A percentile compares a stretch with the other conserved stretches of the same genome.
These are phyloP conservation scores for Magnaporthales sp. DNA, from an alignment of 2,329 filamentous ascomycete species.

Conservation along the genomic window DNA sequence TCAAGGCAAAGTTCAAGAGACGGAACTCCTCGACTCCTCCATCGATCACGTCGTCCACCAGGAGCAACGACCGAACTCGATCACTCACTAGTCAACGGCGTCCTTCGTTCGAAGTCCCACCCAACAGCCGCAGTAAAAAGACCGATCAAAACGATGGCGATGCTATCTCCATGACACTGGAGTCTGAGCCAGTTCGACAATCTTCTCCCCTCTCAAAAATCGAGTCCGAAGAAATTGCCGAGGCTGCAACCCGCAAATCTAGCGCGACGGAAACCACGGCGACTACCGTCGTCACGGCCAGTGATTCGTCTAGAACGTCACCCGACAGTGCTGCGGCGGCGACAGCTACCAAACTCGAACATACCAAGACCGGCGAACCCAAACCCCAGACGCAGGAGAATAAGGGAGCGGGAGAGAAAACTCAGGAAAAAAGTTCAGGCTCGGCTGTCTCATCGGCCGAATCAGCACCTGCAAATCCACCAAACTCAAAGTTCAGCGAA, in stretches of 20 bases:
- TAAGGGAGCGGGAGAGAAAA: background rate
- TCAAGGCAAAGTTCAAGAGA: constrained; percentile 5
- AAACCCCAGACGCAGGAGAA: background rate
- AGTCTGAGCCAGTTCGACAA: background rate
- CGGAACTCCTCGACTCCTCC: constrained; percentile 1
- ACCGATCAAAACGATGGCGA: background rate
- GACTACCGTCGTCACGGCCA: background rate
- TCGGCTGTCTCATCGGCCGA: background rate
- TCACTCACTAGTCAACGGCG: constrained; percentile 1
- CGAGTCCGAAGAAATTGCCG: background rate
- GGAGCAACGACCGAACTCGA: background rate
- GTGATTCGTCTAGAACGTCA: background rate
- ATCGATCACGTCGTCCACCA: background rate
- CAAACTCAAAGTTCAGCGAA: constrained; percentile 1
- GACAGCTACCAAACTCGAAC: background rate
- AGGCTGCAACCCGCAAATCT: background rate
- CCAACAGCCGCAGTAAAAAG: background rate
- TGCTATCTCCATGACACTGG: background rate
- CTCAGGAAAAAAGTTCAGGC: background rate
- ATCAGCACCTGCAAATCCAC: background rate
- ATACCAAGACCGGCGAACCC: background rate
- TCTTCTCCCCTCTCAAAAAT: background rate
- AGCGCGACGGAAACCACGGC: background rate
- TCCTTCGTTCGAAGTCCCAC: background rate
- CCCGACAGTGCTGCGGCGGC: background rate